Evolutionary conservation across 2,329 filamentous ascomycete genomes (phyloP).

Genomic region (Botrytis medusae): DNA sequence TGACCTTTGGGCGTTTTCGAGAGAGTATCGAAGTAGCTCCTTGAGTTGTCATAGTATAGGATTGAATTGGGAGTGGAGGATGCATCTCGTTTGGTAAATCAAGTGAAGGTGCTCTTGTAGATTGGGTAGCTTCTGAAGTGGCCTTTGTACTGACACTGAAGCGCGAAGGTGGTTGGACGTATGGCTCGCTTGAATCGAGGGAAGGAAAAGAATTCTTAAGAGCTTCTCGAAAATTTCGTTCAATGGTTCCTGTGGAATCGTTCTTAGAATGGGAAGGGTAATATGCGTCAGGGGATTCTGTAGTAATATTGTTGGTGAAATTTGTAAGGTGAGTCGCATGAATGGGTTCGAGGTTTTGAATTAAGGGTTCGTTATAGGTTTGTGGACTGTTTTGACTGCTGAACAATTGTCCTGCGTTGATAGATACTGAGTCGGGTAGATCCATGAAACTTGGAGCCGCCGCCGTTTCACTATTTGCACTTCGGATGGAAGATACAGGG

Average conservation of each 20-base stretch:
- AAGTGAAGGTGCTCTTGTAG: slow-evolving; percentile 33
- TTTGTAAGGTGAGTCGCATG: slow-evolving; percentile 1
- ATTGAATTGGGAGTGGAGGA: slow-evolving; percentile 22
- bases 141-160: slow-evolving; percentile 40
- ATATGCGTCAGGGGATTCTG: slow-evolving; percentile 2
- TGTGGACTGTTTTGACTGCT: slow-evolving; percentile 26
- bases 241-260: slow-evolving; percentile 31
- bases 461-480: slow-evolving; percentile 33
- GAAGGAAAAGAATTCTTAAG: slow-evolving; percentile 28
- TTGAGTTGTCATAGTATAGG: slow-evolving; percentile 17
- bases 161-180: slow-evolving; percentile 38
- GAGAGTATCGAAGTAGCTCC: slow-evolving; percentile 34
- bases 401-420: slow-evolving; percentile 26
- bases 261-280: slow-evolving; percentile 20
- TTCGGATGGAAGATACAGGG: slow-evolving; percentile 34
- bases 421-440: slow-evolving; percentile 26
- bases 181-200: slow-evolving; percentile 28
- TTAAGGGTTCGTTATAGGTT: slow-evolving; percentile 12
- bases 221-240: slow-evolving; percentile 35
- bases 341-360: slow-evolving; percentile 6
- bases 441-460: slow-evolving; percentile 30
- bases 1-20: slow-evolving; percentile 35
- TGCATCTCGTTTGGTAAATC: slow-evolving; percentile 11
- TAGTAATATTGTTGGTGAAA: background rate
- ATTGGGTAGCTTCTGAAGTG: slow-evolving; percentile 34